A percentile compares a stretch with the other conserved stretches of the same genome.
These are phyloP conservation scores for Olyra latifolia DNA, from an alignment of 176 grass and related monocot genomes.

Conservation along the genomic window DNA sequence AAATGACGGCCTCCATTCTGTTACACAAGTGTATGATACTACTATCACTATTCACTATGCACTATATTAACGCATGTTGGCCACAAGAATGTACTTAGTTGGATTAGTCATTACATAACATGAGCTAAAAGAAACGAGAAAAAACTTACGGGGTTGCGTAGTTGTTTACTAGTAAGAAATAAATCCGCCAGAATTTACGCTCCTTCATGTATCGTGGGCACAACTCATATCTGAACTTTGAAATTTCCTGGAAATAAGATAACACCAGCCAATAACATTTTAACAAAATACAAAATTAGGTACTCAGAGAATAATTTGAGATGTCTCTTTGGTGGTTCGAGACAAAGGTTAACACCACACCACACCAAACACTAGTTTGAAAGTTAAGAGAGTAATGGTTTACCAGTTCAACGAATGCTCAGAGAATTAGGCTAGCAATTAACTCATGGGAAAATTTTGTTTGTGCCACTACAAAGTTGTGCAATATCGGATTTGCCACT, in stretches of 20 bases:
- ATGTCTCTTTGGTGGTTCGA: neutral
- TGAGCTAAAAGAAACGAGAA: neutral
- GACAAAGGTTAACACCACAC: neutral
- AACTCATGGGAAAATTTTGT: constrained; percentile 15
- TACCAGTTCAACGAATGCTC: neutral
- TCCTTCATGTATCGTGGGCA: constrained; percentile 99
- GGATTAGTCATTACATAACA: constrained; percentile 1
- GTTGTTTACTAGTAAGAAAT: constrained; percentile 88
- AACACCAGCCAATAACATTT: neutral
- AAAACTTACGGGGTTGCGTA: constrained; percentile 77
- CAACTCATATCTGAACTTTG: constrained; percentile 97
- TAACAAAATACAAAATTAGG: neutral
- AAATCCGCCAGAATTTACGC: constrained; percentile 95
- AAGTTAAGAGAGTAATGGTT: neutral
- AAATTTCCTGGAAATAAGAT: constrained; percentile 84
- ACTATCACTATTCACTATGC: neutral
- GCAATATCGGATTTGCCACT: too few relatives aligned
- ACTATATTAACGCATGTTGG: neutral
- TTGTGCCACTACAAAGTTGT: too few relatives aligned
- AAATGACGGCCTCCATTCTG: neutral
- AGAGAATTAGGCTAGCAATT: neutral
- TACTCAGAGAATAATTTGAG: neutral
- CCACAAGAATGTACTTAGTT: neutral
- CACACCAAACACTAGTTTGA: neutral
- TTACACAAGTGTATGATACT: neutral